A percentile compares a stretch with the other conserved stretches of the same genome.
Evolutionary conservation across 2,329 filamentous ascomycete species (phyloP).

Genomic region (Cladosporium sp.): DNA sequence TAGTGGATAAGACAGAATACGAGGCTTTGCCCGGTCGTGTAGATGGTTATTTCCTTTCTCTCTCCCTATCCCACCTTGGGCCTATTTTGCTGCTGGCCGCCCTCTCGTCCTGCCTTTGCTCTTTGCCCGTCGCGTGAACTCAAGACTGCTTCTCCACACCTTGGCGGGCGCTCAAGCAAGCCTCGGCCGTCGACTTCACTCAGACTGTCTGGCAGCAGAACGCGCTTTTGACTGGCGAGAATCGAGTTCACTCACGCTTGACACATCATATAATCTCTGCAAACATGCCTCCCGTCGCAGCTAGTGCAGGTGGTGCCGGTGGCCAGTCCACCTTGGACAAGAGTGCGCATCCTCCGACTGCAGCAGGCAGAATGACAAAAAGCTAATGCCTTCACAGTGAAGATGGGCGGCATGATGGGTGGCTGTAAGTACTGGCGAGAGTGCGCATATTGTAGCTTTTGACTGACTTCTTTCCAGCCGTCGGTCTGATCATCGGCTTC

Average conservation of each 20-base stretch:
- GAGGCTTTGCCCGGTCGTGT: not conserved
- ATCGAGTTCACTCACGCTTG: no score
- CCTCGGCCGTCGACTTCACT: not conserved
- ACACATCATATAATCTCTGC: not conserved
- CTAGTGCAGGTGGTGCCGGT: constrained; percentile 23
- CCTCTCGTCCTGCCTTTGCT: no score
- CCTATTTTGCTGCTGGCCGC: no score
- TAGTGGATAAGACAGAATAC: not conserved
- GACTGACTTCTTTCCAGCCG: constrained; percentile 54
- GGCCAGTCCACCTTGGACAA: constrained; percentile 70
- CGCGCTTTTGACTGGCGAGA: no score
- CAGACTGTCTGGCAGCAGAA: not conserved
- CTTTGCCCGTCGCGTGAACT: not conserved
- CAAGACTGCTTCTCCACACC: not conserved
- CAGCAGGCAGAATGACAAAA: not conserved
- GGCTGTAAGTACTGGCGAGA: constrained; percentile 65
- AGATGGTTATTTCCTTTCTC: not conserved
- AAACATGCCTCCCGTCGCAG: constrained; percentile 30
- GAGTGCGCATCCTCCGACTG: constrained; percentile 44
- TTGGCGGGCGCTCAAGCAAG: not conserved
- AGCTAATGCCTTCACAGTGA: constrained; percentile 56
- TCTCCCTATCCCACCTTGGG: not conserved
- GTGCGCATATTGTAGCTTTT: not conserved
- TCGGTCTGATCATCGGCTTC: constrained; percentile 95
- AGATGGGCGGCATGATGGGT: constrained; percentile 99